Evolutionary conservation across 2,329 filamentous ascomycete genomes (phyloP), one percentile per base, ranked within the genome.

Genomic region (Penicillium sp.): DNA sequence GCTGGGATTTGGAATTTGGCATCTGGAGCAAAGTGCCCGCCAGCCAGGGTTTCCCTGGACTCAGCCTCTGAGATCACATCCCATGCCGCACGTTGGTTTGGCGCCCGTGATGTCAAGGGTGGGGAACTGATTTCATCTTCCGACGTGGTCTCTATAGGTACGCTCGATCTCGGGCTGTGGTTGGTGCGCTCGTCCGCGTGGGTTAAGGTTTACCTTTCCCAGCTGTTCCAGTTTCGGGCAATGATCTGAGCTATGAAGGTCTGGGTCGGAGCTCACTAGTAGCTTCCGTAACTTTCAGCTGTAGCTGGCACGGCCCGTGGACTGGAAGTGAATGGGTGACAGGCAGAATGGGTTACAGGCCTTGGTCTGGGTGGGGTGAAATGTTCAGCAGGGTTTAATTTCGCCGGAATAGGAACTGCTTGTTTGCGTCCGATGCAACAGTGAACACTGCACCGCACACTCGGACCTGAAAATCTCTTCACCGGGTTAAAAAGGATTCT

Each of bases 391-490:
- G n/a, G n/a, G n/a, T 39, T 30, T 43, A 22, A 25, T 25, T 38
- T 51, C 5, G 45, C 50, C 45, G 50, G 44, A 52, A 27, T 24
- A 25, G 50, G 50, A 41, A 45, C 2, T 25, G 36, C 46, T 49
- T 53, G 50, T 46, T 48, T 53, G 36, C 46, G 50, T 41, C 36
- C 13, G 11, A 53, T 53, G 50, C 50, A 53, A 53, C 45, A 16
- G 16, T 33, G 18, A 13, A n/a, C 39, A 13, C 22, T 27, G 35
- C 16, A 11, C 9, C 27, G 16, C n/a, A 9, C n/a, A 36, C 33
- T 36, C 2, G 39, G 35, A 38, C 35, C 35, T 38, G 35, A 36
- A 36, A 35, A 18, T 4, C 16, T 18, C 8, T 35, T 33, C 30
- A n/a, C 13, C 11, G 6, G 16, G 10, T 36, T 18, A 36, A 5